Conservation (phyloP, 306 rosid genomes). For the Lathyrus sativus region DNA sequence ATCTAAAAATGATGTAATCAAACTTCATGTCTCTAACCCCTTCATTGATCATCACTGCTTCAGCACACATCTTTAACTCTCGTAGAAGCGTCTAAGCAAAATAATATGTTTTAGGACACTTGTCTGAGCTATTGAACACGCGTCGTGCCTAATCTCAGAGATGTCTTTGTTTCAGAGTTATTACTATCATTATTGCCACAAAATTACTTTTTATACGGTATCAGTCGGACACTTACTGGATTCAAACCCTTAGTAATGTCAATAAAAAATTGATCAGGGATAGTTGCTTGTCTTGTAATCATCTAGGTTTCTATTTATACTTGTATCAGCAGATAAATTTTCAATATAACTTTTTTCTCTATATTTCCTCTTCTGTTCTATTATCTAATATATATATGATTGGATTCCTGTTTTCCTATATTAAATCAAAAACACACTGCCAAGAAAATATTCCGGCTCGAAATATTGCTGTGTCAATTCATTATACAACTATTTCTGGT, state of each 20-base stretch:
- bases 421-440: conserved; percentile 14
- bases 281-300: conserved; percentile 20
- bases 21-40: no score
- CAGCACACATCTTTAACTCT: no score
- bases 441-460: conserved; percentile 17
- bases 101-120: no score
- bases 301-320: conserved; percentile 20
- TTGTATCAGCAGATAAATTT: conserved; percentile 23
- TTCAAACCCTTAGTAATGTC: conserved; percentile 23
- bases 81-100: no score
- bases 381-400: conserved; percentile 3
- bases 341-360: conserved; percentile 9
- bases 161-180: no score
- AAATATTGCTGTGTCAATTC: conserved; percentile 28
- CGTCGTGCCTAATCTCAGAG: no score
- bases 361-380: conserved; percentile 4
- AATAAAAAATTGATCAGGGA: conserved; percentile 17
- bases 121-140: no score
- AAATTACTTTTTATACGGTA: conserved; percentile 17
- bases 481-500: conserved; percentile 19
- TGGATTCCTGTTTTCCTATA: conserved; percentile 21
- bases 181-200: conserved; percentile 22
- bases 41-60: no score
- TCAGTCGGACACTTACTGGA: conserved; percentile 18
- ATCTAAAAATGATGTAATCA: no score